Conservation (phyloP, 805 yeast species). For the Kodamaea jinghongensis region DNA sequence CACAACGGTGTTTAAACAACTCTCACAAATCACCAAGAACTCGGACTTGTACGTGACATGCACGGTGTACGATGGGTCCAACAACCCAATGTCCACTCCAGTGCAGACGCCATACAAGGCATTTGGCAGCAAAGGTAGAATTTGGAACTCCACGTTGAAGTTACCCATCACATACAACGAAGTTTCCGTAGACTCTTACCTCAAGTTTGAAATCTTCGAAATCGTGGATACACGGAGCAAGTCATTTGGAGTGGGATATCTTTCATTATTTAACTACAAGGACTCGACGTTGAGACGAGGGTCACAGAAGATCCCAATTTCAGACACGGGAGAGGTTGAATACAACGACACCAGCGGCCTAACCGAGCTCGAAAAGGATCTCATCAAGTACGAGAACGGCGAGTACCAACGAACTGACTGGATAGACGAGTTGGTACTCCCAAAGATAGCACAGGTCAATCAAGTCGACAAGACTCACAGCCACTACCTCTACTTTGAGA, state of each 20-base stretch:
- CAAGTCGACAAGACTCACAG: slow-evolving; percentile 10
- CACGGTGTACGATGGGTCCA: slow-evolving; percentile 30
- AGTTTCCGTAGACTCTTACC: slow-evolving; percentile 58
- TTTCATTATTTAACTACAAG: slow-evolving; percentile 53
- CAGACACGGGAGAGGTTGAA: slow-evolving; percentile 10
- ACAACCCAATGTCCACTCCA: slow-evolving; percentile 25
- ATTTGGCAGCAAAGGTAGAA: slow-evolving; percentile 34
- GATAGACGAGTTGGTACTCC: slow-evolving; percentile 67
- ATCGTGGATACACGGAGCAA: slow-evolving; percentile 51
- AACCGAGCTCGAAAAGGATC: slow-evolving; percentile 45
- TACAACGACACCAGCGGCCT: slow-evolving; percentile 16
- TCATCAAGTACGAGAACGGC: slow-evolving; percentile 66
- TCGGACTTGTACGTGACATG: slow-evolving; percentile 35
- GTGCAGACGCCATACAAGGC: slow-evolving; percentile 36
- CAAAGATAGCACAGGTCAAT: slow-evolving; percentile 22
- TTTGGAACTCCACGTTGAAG: slow-evolving; percentile 73
- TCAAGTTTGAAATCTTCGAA: slow-evolving; percentile 68
- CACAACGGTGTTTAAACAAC: slow-evolving; percentile 33
- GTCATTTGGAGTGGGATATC: slow-evolving; percentile 59
- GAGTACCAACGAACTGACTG: slow-evolving; percentile 62
- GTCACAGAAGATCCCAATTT: slow-evolving; percentile 48
- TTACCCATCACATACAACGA: slow-evolving; percentile 73
- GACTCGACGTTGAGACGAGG: slow-evolving; percentile 68
- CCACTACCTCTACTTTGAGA: slow-evolving; percentile 36
- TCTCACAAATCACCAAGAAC: slow-evolving; percentile 29